These are phyloP conservation scores for Nicotiana undulata DNA, from an alignment of 257 asterid species.

Conservation along the genomic window DNA sequence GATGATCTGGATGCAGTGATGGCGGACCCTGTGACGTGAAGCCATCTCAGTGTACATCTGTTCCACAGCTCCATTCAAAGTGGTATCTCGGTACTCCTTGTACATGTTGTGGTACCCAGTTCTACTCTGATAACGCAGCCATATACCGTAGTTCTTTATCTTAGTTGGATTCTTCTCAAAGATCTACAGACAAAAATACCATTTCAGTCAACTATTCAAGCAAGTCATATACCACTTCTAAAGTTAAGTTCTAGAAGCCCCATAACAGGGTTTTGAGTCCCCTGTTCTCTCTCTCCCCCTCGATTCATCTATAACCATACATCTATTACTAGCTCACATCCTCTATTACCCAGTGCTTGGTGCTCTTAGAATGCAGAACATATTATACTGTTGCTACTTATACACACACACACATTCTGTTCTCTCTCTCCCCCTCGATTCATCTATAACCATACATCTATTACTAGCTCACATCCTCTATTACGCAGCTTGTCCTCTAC, in stretches of 20 bases:
- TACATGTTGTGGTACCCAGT: slow-evolving; percentile 6
- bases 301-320: not conserved
- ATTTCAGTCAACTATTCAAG: not conserved
- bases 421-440: not conserved
- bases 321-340: not conserved
- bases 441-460: not conserved
- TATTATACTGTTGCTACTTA: too few relatives aligned
- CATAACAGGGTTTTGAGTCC: too few relatives aligned
- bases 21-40: too few relatives aligned
- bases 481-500: not conserved
- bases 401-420: too few relatives aligned
- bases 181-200: not conserved
- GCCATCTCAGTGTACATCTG: too few relatives aligned
- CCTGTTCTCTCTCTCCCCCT: not conserved
- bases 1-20: too few relatives aligned
- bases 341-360: not conserved
- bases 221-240: not conserved
- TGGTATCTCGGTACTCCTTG: too few relatives aligned
- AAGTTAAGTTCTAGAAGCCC: not conserved
- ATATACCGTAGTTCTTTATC: not conserved
- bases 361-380: too few relatives aligned
- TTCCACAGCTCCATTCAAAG: too few relatives aligned
- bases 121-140: slow-evolving; percentile 8
- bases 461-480: not conserved
- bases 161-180: slow-evolving; percentile 4